phyloP scores from a whole-genome alignment of 768 basidiomycete genomes.

The Boletus insuetus region DNA sequence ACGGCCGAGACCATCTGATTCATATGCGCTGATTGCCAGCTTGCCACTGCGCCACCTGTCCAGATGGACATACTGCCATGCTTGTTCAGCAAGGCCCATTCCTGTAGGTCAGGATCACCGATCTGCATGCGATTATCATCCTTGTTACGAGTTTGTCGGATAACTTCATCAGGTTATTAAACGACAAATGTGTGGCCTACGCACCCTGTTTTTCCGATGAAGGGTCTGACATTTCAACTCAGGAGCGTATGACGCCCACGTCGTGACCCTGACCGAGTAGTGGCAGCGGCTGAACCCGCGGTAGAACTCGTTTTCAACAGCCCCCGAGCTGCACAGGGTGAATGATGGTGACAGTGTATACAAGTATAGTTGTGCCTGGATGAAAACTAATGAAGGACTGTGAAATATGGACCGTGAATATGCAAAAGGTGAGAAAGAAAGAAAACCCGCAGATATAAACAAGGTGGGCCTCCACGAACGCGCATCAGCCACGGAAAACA shows the following conservation, averaged over 20 bases:
- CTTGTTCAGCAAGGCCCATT: constrained; percentile 17
- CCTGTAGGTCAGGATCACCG: constrained; percentile 5
- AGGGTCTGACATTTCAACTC: constrained; percentile 10
- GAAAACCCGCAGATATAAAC: constrained; percentile 18
- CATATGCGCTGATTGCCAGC: constrained; percentile 19
- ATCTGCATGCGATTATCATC: constrained; percentile 12
- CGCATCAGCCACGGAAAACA: constrained; percentile 20
- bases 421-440: constrained; percentile 8
- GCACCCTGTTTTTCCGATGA: constrained; percentile 9
- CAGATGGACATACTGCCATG: constrained; percentile 14
- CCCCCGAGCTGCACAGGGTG: not conserved
- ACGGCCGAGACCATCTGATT: constrained; percentile 18
- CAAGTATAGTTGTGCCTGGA: constrained; percentile 25
- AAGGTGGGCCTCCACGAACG: constrained; percentile 5
- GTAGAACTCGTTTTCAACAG: not conserved
- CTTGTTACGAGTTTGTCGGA: constrained; percentile 6
- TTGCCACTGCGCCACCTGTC: constrained; percentile 20
- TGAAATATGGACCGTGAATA: constrained; percentile 21
- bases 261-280: constrained; percentile 11
- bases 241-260: not conserved
- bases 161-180: constrained; percentile 9
- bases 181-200: constrained; percentile 13
- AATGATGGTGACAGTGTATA: constrained; percentile 20
- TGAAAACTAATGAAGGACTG: constrained; percentile 28
- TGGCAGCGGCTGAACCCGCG: not conserved